Conservation (phyloP, 2,329 filamentous ascomycete genomes). For the Penicillium sp. region DNA sequence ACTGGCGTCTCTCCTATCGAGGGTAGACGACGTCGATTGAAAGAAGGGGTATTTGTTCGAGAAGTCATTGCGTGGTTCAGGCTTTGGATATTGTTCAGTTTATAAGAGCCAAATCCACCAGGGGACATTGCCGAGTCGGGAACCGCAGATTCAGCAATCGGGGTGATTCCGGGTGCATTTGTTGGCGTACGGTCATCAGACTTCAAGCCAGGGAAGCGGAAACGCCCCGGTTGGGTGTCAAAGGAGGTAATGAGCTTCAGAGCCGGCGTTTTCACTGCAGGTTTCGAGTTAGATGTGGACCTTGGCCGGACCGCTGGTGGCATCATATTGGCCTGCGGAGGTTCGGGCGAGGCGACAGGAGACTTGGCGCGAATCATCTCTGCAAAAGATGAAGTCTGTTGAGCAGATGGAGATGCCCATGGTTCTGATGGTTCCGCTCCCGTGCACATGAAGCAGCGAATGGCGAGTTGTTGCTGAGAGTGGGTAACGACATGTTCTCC, state of each 20-base stretch:
- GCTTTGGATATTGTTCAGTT: constrained; percentile 52
- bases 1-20: constrained; percentile 65
- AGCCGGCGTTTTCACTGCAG: constrained; percentile 68
- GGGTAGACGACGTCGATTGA: constrained; percentile 57
- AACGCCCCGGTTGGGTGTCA: constrained; percentile 46
- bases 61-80: constrained; percentile 63
- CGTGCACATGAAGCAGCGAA: constrained; percentile 85
- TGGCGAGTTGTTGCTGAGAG: constrained; percentile 79
- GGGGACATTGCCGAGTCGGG: constrained; percentile 57
- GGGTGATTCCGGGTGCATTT: constrained; percentile 67
- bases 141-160: constrained; percentile 70
- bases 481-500: constrained; percentile 82
- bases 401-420: constrained; percentile 76
- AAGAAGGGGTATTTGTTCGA: constrained; percentile 53
- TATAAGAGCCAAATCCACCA: constrained; percentile 53
- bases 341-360: constrained; percentile 49
- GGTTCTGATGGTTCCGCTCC: constrained; percentile 74
- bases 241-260: constrained; percentile 90
- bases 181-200: constrained; percentile 61
- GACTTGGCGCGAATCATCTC: constrained; percentile 22
- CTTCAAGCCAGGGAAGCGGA: constrained; percentile 53
- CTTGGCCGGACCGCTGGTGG: constrained; percentile 20
- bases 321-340: constrained; percentile 39
- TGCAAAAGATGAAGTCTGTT: constrained; percentile 45
- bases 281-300: constrained; percentile 47